Base-by-base conservation (phyloP, 1,139 yeast species). In the Hansenula sp. region DNA sequence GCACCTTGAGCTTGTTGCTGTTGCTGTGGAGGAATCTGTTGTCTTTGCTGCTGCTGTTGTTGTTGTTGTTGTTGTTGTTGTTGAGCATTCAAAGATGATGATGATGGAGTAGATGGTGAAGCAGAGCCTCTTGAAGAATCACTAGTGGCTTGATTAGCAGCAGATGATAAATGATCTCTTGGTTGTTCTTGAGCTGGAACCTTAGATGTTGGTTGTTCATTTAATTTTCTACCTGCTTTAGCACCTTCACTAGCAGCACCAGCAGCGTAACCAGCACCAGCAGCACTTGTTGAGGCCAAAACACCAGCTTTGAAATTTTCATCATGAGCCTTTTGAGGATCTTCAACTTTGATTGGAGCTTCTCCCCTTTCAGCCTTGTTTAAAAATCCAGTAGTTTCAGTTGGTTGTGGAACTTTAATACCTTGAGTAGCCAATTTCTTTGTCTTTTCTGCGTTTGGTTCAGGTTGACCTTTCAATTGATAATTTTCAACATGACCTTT, bases 391-490 rank as follows among this genome's bases (percentile, higher is more conserved):
- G 38, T 36, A 2, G 17, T 17, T 35, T 21, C 13, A 8, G 15
- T 17, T 7, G 36, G 18, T n/a, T 40, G 33, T 8, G 40, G 33
- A 21, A 40, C 34, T 27, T 33, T 32, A 12, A 43, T 38, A 42
- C 47, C 47, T 24, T 33, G 11, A 13, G 48, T 28, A 4, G 38
- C 38, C 11, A 12, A 31, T 35, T 28, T 19, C 12, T 31, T 30
- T 8, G 24, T 34, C 1, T 5, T 11, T 18, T 33, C 30, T 7
- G 40, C 36, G 21, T 40, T 32, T n/a, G 45, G 46, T 11, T 18
- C 19, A 10, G 16, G 9, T 27, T 48, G 47, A 11, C 58, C 58
- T 12, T 38, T 33, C 3, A 51, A 35, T 40, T 52, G 49, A 28
- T 34, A 38, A 32, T 43, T 47, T 36, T 47, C 38, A 11, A 42